A percentile compares a stretch with the other conserved stretches of the same genome.
Conservation (phyloP, 2,329 filamentous ascomycete species). For the Dryadomyces quercus-mongolicae region DNA sequence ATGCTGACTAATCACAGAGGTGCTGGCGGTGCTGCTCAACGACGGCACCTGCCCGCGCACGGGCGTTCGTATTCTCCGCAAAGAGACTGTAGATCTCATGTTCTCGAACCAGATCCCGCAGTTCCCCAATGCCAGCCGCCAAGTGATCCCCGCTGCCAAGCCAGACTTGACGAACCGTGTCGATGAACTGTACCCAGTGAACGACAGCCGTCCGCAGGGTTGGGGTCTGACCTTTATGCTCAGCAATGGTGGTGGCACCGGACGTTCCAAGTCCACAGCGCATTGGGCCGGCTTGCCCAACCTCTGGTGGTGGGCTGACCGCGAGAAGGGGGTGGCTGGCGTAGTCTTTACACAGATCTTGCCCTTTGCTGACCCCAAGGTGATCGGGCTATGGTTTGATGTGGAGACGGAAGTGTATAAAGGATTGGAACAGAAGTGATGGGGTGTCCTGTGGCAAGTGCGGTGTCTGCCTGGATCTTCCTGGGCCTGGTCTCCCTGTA, state of each 20-base stretch:
- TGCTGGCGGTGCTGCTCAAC: conserved; percentile 48
- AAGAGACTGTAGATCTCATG: conserved; percentile 45
- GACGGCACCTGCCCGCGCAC: conserved; percentile 46
- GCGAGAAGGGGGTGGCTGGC: conserved; percentile 41
- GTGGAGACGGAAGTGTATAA: conserved; percentile 22
- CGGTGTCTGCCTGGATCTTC: no score
- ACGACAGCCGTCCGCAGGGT: conserved; percentile 38
- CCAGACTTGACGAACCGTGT: conserved; percentile 30
- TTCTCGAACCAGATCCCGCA: conserved; percentile 47
- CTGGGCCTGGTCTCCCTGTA: no score
- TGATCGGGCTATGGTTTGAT: conserved; percentile 23
- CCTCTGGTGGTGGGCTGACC: conserved; percentile 46
- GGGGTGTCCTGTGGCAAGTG: conserved; percentile 24
- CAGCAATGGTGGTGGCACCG: conserved; percentile 29
- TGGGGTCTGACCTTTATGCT: conserved; percentile 48
- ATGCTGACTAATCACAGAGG: no score
- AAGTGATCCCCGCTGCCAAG: conserved; percentile 28
- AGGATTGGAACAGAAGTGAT: conserved; percentile 21
- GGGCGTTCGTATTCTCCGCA: conserved; percentile 35
- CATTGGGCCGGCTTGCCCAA: conserved; percentile 46
- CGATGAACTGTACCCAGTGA: conserved; percentile 33
- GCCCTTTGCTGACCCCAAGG: conserved; percentile 27
- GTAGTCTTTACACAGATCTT: conserved; percentile 33
- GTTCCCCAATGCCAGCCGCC: conserved; percentile 34
- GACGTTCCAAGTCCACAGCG: conserved; percentile 32